A percentile compares a stretch with the other conserved stretches of the same genome.
Conservation (phyloP, 1,139 yeast species). For the Scheffersomyces stambukii region DNA sequence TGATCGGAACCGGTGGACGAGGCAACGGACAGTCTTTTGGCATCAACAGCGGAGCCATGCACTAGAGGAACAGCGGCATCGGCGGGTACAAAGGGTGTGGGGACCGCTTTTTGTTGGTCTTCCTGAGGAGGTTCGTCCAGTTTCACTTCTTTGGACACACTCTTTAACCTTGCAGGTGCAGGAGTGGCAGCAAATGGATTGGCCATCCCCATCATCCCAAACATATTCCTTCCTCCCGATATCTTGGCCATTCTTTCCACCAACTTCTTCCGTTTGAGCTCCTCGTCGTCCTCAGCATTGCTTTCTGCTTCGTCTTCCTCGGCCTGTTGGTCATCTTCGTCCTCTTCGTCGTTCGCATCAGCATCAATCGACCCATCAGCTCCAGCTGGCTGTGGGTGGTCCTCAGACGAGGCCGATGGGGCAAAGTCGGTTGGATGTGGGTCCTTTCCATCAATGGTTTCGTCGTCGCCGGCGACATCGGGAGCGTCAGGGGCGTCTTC, state of each 20-base stretch:
- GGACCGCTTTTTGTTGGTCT: constrained; percentile 6
- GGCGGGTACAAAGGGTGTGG: constrained; percentile 3
- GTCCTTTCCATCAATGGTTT: background rate
- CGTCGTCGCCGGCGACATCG: constrained; percentile 3
- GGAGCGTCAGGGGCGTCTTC: constrained; percentile 5
- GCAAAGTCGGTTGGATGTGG: constrained; percentile 1
- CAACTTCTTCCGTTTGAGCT: constrained; percentile 68
- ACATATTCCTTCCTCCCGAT: constrained; percentile 88
- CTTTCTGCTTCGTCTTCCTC: constrained; percentile 22
- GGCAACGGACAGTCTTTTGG: too few species aligned
- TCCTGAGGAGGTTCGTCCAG: constrained; percentile 13
- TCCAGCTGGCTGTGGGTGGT: constrained; percentile 8
- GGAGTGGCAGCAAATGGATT: constrained; percentile 29
- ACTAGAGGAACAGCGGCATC: too few species aligned
- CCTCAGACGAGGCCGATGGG: background rate
- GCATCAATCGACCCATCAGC: constrained; percentile 7
- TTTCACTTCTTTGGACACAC: constrained; percentile 7
- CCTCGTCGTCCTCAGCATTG: constrained; percentile 65
- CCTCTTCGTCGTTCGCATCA: constrained; percentile 3
- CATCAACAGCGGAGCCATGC: too few species aligned
- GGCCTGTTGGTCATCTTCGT: constrained; percentile 12
- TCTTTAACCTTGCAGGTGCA: constrained; percentile 10
- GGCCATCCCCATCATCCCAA: constrained; percentile 73
- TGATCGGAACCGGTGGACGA: too few species aligned
- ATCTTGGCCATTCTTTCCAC: constrained; percentile 95